These are phyloP conservation scores for Forsythia viridissima DNA, from an alignment of 257 asterid species.

Conservation along the genomic window DNA sequence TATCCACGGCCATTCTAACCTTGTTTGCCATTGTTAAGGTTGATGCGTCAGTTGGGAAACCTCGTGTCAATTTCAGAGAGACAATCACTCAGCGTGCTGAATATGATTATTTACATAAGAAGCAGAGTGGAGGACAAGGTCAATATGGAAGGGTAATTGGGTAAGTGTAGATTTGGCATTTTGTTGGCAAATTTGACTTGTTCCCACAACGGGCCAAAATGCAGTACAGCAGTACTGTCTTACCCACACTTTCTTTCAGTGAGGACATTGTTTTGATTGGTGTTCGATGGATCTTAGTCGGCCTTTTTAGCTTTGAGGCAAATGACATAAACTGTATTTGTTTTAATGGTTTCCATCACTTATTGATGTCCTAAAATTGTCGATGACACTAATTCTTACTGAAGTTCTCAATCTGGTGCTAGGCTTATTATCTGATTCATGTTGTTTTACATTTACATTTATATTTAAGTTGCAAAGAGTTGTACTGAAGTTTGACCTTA, in stretches of 20 bases:
- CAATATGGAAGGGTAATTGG: constrained; percentile 97
- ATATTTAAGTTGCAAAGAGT: not conserved
- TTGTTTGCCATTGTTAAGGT: constrained; percentile 53
- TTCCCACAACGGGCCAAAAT: not conserved
- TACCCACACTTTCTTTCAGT: not conserved
- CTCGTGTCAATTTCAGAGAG: constrained; percentile 99
- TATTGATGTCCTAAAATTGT: not conserved
- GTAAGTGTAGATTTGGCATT: constrained; percentile 39
- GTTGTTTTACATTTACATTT: not conserved
- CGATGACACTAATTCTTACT: not conserved
- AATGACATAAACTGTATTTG: not conserved
- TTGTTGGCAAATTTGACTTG: not conserved
- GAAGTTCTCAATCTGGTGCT: not conserved
- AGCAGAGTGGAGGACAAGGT: constrained; percentile 99
- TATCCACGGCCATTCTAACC: constrained; percentile 21
- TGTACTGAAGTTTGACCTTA: not conserved
- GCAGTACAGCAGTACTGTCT: not conserved
- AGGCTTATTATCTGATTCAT: not conserved
- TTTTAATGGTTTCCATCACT: not conserved
- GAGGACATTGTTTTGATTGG: not conserved
- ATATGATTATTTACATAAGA: constrained; percentile 94
- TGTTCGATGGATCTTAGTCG: not conserved
- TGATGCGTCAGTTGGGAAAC: constrained; percentile 94
- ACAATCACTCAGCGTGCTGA: constrained; percentile 90
- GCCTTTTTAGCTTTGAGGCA: not conserved